Evolutionary conservation across 768 basidiomycete genomes (phyloP), one percentile per base, ranked within the genome.

Genomic region (Phlebiopsis gigantea): DNA sequence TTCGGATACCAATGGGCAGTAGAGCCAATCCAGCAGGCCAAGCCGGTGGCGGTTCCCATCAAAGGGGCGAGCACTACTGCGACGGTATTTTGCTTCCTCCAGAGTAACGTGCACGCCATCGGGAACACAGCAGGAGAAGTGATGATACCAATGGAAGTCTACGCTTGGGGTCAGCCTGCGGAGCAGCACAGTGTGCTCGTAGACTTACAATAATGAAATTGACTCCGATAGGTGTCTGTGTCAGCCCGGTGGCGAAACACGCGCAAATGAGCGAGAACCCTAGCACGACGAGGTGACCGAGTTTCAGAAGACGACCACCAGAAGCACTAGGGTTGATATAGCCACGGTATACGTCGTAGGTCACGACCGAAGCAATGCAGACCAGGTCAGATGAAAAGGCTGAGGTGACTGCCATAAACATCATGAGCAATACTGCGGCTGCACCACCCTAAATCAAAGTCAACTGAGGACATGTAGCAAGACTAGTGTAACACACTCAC

Each of bases 381-480:
- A 57, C 56, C 2, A 57, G 48, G 49, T 57, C 66, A 22, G 69
- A 64, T 53, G 62, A 64, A 7, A 63, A 58, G 24, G 66, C 64
- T 19, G 64, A 64, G 4, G 68, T 71, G 24, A 66, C 67, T 1
- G 69, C 68, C 68, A 67, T 66, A 61, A 69, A 70, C 12, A 64
- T 57, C 46, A 66, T 60, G 22, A 70, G 48, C 31, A 71, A 57
- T 25, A 70, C 55, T 1, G 65, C 64, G 8, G 58, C 66, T 15
- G 68, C 70, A 22, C 69, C 69, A n/a, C 63, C 56, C 56, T 57
- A 24, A 45, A 5, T 26, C 26, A 29, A 30, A 30, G n/a, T n/a
- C n/a, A n/a, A n/a, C n/a, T n/a, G n/a, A n/a, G n/a, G n/a, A n/a
- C n/a, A 2, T 17, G 17, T 29, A 17, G 8, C 12, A 39, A 39